Percentiles rank a stretch among this genome's conserved stretches.
phyloP scores from a whole-genome alignment of 805 yeast species.

The Wickerhamiella brachini region DNA sequence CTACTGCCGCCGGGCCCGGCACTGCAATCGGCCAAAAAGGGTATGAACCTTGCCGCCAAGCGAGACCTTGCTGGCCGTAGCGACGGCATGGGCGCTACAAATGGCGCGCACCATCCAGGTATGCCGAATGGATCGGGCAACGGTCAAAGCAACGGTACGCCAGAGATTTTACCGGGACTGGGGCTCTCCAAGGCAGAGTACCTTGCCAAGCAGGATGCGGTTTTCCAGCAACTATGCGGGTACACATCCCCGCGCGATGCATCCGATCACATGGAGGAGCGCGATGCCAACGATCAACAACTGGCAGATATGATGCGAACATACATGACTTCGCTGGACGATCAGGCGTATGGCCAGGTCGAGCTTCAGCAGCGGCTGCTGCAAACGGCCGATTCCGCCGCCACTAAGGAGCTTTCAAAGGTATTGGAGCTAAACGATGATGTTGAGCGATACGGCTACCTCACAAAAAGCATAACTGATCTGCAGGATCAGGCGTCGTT shows the following conservation, averaged over 20 bases:
- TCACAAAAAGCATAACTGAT: neutral
- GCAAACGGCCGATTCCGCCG: neutral
- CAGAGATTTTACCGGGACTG: neutral
- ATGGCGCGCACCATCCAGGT: neutral
- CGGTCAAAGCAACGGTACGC: neutral
- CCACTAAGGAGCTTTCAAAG: neutral
- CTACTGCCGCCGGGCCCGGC: neutral
- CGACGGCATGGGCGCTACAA: neutral
- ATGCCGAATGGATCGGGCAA: neutral
- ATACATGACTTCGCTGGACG: neutral
- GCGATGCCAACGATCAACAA: neutral
- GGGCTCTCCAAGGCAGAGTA: neutral
- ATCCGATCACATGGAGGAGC: neutral
- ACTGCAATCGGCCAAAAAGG: neutral
- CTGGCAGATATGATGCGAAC: neutral
- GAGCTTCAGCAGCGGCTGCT: neutral
- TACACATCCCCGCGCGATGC: neutral
- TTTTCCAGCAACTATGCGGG: neutral
- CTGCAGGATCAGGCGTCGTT: neutral
- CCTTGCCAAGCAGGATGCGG: neutral
- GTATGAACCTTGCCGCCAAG: neutral
- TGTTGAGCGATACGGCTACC: neutral
- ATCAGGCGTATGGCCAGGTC: neutral
- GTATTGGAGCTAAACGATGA: neutral
- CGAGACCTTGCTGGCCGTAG: neutral